A percentile compares a stretch with the other conserved stretches of the same genome.
Evolutionary conservation across 495 filamentous ascomycete genomes (phyloP).

Genomic region (Evernia prunastri): DNA sequence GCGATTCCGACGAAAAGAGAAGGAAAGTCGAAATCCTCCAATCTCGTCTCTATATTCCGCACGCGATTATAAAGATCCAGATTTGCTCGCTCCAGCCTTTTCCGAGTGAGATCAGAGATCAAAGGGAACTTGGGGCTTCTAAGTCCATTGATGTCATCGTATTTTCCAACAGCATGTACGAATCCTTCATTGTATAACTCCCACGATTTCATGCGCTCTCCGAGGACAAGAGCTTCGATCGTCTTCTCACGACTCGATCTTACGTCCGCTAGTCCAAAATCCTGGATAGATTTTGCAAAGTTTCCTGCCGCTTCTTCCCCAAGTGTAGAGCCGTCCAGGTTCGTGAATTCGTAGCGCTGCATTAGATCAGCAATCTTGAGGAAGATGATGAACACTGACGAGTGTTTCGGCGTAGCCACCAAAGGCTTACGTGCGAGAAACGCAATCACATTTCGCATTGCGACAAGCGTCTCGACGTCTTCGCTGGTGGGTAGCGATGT

Average conservation of each 20-base stretch:
- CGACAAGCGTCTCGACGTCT: conserved; percentile 63
- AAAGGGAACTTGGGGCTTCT: conserved; percentile 60
- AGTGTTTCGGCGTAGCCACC: conserved; percentile 62
- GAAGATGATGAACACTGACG: conserved; percentile 67
- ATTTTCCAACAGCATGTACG: conserved; percentile 86
- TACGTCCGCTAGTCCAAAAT: conserved; percentile 72
- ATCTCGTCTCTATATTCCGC: conserved; percentile 56
- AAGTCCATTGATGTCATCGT: conserved; percentile 63
- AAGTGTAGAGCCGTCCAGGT: conserved; percentile 71
- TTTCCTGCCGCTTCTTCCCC: conserved; percentile 71
- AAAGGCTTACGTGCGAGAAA: conserved; percentile 76
- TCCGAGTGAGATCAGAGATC: conserved; percentile 64
- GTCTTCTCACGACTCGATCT: conserved; percentile 81
- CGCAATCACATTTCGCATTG: conserved; percentile 84
- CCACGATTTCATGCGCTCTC: conserved; percentile 75
- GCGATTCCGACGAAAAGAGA: conserved; percentile 83
- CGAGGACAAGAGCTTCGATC: conserved; percentile 79
- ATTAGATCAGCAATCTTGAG: conserved; percentile 63
- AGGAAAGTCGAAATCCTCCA: conserved; percentile 85
- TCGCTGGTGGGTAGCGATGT: conserved; percentile 38
- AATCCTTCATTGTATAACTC: conserved; percentile 86
- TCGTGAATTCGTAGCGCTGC: conserved; percentile 69
- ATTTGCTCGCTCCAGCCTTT: conserved; percentile 71
- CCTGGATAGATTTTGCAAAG: conserved; percentile 70
- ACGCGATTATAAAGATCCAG: conserved; percentile 69